Evolutionary conservation across 192 early-diverging fungal species (phyloP), one percentile per base, ranked within the genome.

Genomic region (Obelidium mucronatum): DNA sequence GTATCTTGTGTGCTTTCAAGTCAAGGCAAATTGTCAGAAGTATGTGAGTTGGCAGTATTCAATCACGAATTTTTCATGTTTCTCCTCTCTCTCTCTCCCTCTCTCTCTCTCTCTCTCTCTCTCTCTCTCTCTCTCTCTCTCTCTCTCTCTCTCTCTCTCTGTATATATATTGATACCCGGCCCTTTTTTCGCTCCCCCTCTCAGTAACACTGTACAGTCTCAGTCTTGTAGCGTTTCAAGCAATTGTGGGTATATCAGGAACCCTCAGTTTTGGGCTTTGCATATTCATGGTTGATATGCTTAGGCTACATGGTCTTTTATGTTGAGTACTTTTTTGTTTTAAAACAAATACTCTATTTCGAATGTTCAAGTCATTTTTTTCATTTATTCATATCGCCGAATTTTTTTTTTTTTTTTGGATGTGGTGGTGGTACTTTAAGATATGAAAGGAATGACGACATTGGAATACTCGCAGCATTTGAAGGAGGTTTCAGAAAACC

Each of bases 401-500:
- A n/a, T n/a, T n/a, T n/a, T n/a, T n/a, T n/a, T n/a, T n/a, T n/a
- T n/a, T n/a, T n/a, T n/a, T n/a, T n/a, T n/a, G n/a, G n/a, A n/a
- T n/a, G n/a, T n/a, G n/a, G n/a, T n/a, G n/a, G n/a, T n/a, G n/a
- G n/a, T n/a, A n/a, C n/a, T n/a, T n/a, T n/a, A n/a, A 83, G 76
- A 78, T 48, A 67, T 66, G 13, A 75, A 78, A 54, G 74, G 66
- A 34, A 84, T 84, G 80, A 84, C 83, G 35, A 84, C 83, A 40
- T 37, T 84, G 33, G 75, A 84, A 55, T 84, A 84, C 53, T 79
- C 83, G 15, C 67, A 76, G 3, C 72, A 37, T 33, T 35, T 81
- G 24, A 34, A 35, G 39, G 69, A 66, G 24, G 42, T n/a, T 61
- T 3, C 35, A 40, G 72, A 59, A 40, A 63, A 28, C n/a, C 40